phyloP scores from a whole-genome alignment of 805 yeast genomes.

The Pichia kluyveri region DNA sequence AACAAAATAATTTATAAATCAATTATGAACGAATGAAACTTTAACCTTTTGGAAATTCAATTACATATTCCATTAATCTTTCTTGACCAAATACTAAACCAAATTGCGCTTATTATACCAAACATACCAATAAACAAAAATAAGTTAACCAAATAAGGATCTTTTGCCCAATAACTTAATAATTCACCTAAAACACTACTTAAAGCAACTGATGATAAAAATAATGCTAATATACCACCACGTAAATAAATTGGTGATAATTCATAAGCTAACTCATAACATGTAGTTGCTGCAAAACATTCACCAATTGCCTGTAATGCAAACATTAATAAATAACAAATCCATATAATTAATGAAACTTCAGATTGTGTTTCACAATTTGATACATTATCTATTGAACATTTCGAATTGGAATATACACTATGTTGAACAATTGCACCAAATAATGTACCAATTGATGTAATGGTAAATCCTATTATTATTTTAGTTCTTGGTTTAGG shows the following conservation, averaged over 20 bases:
- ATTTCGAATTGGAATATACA: constrained; percentile 36
- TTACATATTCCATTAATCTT: not conserved
- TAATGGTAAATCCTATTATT: constrained; percentile 36
- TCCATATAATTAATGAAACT: constrained; percentile 24
- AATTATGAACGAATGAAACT: too few relatives aligned
- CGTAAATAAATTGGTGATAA: constrained; percentile 42
- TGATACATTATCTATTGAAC: constrained; percentile 29
- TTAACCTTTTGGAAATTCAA: too few relatives aligned
- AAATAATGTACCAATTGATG: constrained; percentile 36
- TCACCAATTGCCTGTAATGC: constrained; percentile 43
- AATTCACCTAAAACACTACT: constrained; percentile 37
- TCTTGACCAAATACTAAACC: constrained; percentile 4
- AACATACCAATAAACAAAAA: constrained; percentile 28
- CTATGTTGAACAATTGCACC: constrained; percentile 39
- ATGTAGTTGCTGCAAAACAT: constrained; percentile 43
- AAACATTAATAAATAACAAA: constrained; percentile 27
- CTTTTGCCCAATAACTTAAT: constrained; percentile 29
- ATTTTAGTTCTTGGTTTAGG: constrained; percentile 37
- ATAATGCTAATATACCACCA: constrained; percentile 39
- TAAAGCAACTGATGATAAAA: constrained; percentile 32
- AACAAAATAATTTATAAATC: too few relatives aligned
- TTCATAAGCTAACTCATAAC: constrained; percentile 46
- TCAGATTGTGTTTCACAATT: constrained; percentile 11
- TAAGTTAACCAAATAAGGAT: constrained; percentile 31
- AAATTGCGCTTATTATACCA: constrained; percentile 17